Conservation (phyloP, 306 rosid genomes). For the Myrica gale region DNA sequence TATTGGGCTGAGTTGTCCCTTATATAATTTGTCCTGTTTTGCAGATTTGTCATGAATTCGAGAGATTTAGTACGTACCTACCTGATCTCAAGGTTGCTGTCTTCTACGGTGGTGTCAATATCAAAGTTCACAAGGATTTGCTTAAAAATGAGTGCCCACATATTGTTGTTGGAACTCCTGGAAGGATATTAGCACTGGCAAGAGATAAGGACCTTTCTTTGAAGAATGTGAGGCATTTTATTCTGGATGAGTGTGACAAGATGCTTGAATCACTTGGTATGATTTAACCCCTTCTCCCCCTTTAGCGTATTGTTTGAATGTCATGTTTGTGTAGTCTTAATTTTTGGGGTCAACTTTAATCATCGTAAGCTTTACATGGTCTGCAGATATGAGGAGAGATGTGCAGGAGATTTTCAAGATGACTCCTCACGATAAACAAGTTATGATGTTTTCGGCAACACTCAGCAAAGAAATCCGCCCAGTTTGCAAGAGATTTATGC, state of each 20-base stretch:
- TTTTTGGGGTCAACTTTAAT: slow-evolving; percentile 1
- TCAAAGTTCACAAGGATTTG: slow-evolving; percentile 90
- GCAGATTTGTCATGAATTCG: slow-evolving; percentile 96
- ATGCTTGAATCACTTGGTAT: slow-evolving; percentile 98
- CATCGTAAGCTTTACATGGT: slow-evolving; percentile 19
- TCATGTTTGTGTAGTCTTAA: not conserved
- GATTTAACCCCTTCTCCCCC: not conserved
- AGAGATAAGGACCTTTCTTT: slow-evolving; percentile 88
- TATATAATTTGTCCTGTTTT: slow-evolving; percentile 6
- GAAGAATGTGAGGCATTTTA: slow-evolving; percentile 93
- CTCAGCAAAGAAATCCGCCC: slow-evolving; percentile 99
- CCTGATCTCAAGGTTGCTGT: slow-evolving; percentile 97
- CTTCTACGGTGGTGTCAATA: slow-evolving; percentile 93
- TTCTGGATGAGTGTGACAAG: slow-evolving; percentile 95
- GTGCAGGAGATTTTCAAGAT: slow-evolving; percentile 97
- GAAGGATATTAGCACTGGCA: slow-evolving; percentile 79
- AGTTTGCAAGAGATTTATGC: slow-evolving; percentile 99
- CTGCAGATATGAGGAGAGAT: slow-evolving; percentile 95
- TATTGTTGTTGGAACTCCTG: slow-evolving; percentile 99
- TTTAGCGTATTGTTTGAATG: not conserved
- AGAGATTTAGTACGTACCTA: slow-evolving; percentile 92
- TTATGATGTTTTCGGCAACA: slow-evolving; percentile 99
- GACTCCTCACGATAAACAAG: slow-evolving; percentile 99
- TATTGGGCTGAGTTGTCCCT: not conserved
- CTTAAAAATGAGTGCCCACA: slow-evolving; percentile 96